Percentiles rank a stretch among this genome's conserved stretches.
phyloP scores from a whole-genome alignment of 371 early-diverging fungal species.

The Mortierella sp. region DNA sequence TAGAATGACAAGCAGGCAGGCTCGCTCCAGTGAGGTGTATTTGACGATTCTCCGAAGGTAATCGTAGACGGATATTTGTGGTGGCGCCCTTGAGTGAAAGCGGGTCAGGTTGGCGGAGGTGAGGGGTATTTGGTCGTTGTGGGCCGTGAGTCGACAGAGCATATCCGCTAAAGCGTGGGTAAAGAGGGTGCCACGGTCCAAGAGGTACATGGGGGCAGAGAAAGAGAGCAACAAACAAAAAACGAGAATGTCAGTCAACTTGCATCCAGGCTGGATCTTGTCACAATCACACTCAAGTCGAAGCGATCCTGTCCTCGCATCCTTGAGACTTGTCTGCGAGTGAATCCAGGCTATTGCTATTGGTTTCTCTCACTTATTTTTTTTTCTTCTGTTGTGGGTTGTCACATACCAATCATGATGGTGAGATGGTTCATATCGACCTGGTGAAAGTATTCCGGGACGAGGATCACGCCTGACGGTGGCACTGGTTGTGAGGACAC shows the following conservation, averaged over 20 bases:
- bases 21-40: conserved; percentile 92
- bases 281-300: not conserved
- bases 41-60: conserved; percentile 88
- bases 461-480: conserved; percentile 59
- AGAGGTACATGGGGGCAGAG: not conserved
- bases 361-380: too few relatives aligned
- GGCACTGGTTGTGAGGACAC: conserved; percentile 44
- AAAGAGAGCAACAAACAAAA: not conserved
- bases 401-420: conserved; percentile 77
- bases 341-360: not conserved
- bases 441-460: conserved; percentile 80
- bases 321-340: not conserved
- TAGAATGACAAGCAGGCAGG: conserved; percentile 86
- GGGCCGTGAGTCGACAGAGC: conserved; percentile 78
- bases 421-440: conserved; percentile 79
- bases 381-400: not conserved
- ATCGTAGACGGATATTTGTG: conserved; percentile 86
- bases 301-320: not conserved
- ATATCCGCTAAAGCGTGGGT: conserved; percentile 72
- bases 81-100: conserved; percentile 96
- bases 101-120: conserved; percentile 88
- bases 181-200: not conserved
- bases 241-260: conserved; percentile 9
- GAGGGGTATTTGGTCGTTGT: conserved; percentile 92
- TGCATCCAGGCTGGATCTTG: conserved; percentile 6